phyloP scores from a whole-genome alignment of 495 filamentous ascomycete species.

The Rostrohypoxylon terebratum region DNA sequence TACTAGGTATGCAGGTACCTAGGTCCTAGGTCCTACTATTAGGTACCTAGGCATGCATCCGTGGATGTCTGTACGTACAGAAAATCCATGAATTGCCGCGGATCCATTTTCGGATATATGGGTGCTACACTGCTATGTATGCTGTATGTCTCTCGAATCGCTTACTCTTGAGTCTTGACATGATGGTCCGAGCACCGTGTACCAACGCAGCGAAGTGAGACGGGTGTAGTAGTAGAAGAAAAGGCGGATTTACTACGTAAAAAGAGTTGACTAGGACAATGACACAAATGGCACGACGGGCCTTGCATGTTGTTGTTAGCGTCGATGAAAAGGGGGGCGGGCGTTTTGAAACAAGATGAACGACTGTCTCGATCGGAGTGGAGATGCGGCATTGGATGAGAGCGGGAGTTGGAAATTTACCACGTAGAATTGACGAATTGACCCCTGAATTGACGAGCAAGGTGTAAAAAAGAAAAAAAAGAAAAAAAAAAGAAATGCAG shows the following conservation, averaged over 20 bases:
- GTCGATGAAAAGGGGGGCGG: slow-evolving; percentile 14
- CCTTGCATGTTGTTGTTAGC: not conserved
- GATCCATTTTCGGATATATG: not conserved
- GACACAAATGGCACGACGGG: not conserved
- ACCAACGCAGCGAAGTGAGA: not conserved
- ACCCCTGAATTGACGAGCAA: slow-evolving; percentile 30
- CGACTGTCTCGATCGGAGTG: slow-evolving; percentile 30
- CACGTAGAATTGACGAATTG: not conserved
- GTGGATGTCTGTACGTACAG: no score
- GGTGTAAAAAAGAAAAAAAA: not conserved
- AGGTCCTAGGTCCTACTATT: no score
- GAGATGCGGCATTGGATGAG: slow-evolving; percentile 41
- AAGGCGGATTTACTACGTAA: not conserved
- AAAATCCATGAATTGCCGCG: no score
- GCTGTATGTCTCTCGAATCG: slow-evolving; percentile 16
- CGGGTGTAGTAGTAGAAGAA: not conserved
- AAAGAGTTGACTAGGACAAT: slow-evolving; percentile 10
- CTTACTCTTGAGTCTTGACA: not conserved
- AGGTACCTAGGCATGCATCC: no score
- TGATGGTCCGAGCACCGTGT: not conserved
- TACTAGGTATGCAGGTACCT: no score
- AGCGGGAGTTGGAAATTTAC: slow-evolving; percentile 5
- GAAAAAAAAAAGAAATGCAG: not conserved
- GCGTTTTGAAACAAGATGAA: slow-evolving; percentile 35
- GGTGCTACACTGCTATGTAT: no score